Evolutionary conservation across 805 yeast species (phyloP).

Genomic region (Metschnikowia similis): DNA sequence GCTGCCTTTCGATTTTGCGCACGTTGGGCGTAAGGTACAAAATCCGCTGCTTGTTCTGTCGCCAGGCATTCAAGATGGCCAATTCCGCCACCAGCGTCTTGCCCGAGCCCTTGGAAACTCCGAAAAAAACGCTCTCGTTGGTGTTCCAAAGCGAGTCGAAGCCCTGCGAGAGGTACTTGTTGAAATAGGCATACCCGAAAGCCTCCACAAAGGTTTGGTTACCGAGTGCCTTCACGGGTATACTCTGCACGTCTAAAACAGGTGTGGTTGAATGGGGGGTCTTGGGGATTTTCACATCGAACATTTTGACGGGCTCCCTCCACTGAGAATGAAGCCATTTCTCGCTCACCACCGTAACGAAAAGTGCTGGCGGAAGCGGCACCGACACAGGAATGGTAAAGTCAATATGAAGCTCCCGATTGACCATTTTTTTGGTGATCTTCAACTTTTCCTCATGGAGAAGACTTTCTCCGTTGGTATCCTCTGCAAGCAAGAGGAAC

Average conservation of each 20-base stretch:
- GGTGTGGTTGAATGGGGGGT: slow-evolving; percentile 61
- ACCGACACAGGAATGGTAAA: slow-evolving; percentile 53
- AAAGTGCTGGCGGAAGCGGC: slow-evolving; percentile 58
- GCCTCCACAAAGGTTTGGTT: slow-evolving; percentile 43
- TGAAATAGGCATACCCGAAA: slow-evolving; percentile 54
- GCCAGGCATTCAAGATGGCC: slow-evolving; percentile 71
- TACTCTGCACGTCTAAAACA: slow-evolving; percentile 47
- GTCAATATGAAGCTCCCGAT: slow-evolving; percentile 54
- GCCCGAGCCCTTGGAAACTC: slow-evolving; percentile 73
- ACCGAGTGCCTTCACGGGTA: slow-evolving; percentile 47
- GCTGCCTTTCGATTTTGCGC: slow-evolving; percentile 46
- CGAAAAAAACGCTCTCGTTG: slow-evolving; percentile 59
- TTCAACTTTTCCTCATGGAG: slow-evolving; percentile 54
- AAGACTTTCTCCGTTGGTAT: slow-evolving; percentile 73
- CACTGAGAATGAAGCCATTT: slow-evolving; percentile 78
- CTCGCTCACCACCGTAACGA: slow-evolving; percentile 70
- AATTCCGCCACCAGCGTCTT: slow-evolving; percentile 69
- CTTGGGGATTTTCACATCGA: slow-evolving; percentile 52
- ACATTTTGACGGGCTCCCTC: slow-evolving; percentile 56
- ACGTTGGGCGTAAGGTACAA: slow-evolving; percentile 68
- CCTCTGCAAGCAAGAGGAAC: slow-evolving; percentile 73
- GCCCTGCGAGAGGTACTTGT: slow-evolving; percentile 69
- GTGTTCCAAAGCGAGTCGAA: slow-evolving; percentile 57
- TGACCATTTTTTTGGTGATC: slow-evolving; percentile 47
- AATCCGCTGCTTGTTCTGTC: slow-evolving; percentile 61